phyloP scores from a whole-genome alignment of 257 asterid species.

The Linderniella brevidens region DNA sequence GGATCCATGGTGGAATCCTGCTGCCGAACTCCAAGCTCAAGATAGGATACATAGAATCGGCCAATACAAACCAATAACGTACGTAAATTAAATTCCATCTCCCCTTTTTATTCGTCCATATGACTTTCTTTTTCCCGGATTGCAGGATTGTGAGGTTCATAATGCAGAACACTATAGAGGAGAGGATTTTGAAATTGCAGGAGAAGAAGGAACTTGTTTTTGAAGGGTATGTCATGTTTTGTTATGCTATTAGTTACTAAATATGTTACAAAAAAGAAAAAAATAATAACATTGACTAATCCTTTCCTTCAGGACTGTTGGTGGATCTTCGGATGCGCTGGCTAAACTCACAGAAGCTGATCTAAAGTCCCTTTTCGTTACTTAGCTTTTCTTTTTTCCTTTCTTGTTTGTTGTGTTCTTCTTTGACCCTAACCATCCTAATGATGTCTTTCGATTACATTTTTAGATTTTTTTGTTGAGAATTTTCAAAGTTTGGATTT shows the following conservation, averaged over 20 bases:
- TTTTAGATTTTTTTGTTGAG: no score
- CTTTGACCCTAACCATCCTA: no score
- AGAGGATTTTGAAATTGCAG: constrained; percentile 81
- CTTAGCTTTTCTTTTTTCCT: constrained; percentile 7
- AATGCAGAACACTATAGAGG: constrained; percentile 73
- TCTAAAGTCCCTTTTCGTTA: constrained; percentile 59
- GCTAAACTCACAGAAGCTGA: constrained; percentile 79
- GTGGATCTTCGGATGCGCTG: constrained; percentile 70
- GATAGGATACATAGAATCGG: constrained; percentile 94
- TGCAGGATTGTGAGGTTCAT: constrained; percentile 72
- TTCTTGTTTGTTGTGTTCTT: no score
- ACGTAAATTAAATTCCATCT: constrained; percentile 4
- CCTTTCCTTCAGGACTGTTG: constrained; percentile 53
- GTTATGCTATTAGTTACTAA: not conserved
- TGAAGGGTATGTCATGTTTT: constrained; percentile 53
- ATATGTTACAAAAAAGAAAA: not conserved
- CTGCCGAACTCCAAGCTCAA: constrained; percentile 91
- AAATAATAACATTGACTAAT: not conserved
- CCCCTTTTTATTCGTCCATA: constrained; percentile 3
- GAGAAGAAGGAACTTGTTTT: constrained; percentile 88
- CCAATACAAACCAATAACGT: constrained; percentile 85
- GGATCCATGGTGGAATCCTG: constrained; percentile 99
- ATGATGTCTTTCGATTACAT: no score
- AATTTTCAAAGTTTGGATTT: no score
- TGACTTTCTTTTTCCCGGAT: not conserved